Conservation (phyloP, 2,329 filamentous ascomycete species). For the Chaetothyriales sp. region DNA sequence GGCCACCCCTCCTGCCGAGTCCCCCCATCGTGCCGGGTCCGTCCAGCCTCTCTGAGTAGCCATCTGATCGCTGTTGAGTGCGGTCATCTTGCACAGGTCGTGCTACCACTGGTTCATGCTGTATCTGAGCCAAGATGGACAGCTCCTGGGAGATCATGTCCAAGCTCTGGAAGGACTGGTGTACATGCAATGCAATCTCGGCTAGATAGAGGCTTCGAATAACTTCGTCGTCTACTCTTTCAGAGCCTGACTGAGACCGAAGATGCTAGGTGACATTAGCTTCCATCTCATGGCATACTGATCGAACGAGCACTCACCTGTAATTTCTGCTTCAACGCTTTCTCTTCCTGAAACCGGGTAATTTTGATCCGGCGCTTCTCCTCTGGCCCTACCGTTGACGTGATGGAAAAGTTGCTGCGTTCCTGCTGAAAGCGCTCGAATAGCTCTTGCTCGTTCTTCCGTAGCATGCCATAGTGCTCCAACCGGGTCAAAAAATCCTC, state of each 20-base stretch:
- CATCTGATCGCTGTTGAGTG: conserved; percentile 22
- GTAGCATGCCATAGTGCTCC: conserved; percentile 64
- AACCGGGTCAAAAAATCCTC: conserved; percentile 63
- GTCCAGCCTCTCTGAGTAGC: conserved; percentile 63
- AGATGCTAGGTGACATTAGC: conserved; percentile 8
- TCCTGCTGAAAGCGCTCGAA: conserved; percentile 60
- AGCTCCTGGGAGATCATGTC: conserved; percentile 75
- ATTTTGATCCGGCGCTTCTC: conserved; percentile 72
- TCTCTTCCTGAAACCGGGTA: conserved; percentile 67
- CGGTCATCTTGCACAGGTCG: conserved; percentile 23
- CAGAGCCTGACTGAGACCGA: conserved; percentile 9
- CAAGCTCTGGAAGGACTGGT: conserved; percentile 73
- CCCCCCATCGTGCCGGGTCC: conserved; percentile 38
- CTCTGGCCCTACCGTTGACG: conserved; percentile 49
- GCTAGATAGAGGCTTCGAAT: conserved; percentile 65
- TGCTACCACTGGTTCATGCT: conserved; percentile 28
- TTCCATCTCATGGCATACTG: not conserved
- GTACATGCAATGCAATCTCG: conserved; percentile 55
- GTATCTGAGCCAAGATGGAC: conserved; percentile 61
- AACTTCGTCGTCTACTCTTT: conserved; percentile 56
- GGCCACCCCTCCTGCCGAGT: conserved; percentile 41
- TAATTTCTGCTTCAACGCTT: conserved; percentile 68
- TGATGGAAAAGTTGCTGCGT: conserved; percentile 56
- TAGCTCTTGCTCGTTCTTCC: conserved; percentile 47
- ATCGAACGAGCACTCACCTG: conserved; percentile 39